phyloP scores from a whole-genome alignment of 345 rosid species.

The Passiflora organensis region DNA sequence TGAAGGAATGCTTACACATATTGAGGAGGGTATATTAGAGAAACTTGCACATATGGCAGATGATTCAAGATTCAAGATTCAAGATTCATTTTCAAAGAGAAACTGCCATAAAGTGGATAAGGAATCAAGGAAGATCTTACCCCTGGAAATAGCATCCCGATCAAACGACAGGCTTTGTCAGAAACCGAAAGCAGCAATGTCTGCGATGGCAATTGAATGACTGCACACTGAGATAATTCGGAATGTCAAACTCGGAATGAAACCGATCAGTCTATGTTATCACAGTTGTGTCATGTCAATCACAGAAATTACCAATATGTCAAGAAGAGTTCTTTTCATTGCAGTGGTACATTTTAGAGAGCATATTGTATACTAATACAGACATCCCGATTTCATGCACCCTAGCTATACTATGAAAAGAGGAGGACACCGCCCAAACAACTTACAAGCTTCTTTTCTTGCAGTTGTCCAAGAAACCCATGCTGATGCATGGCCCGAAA shows the following conservation, averaged over 20 bases:
- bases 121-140: conserved; percentile 33
- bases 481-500: conserved; percentile 97
- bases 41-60: background rate
- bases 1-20: background rate
- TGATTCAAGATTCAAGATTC: background rate
- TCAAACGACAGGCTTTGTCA: conserved; percentile 90
- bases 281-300: background rate
- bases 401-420: no score
- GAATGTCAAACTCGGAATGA: background rate
- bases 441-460: conserved; percentile 97
- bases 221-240: conserved; percentile 65
- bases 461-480: conserved; percentile 90
- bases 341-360: no score
- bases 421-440: conserved; percentile 14
- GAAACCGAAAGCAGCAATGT: conserved; percentile 88
- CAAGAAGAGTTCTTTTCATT: no score
- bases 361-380: no score
- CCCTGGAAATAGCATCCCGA: conserved; percentile 98
- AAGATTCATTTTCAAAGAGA: background rate
- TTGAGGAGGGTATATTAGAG: no score
- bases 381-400: no score
- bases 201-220: conserved; percentile 91
- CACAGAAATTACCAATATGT: no score
- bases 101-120: no score
- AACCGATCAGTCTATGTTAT: no score